A percentile compares a stretch with the other conserved stretches of the same genome.
Conservation (phyloP, 2,329 filamentous ascomycete species). For the Pseudonectria foliicola region DNA sequence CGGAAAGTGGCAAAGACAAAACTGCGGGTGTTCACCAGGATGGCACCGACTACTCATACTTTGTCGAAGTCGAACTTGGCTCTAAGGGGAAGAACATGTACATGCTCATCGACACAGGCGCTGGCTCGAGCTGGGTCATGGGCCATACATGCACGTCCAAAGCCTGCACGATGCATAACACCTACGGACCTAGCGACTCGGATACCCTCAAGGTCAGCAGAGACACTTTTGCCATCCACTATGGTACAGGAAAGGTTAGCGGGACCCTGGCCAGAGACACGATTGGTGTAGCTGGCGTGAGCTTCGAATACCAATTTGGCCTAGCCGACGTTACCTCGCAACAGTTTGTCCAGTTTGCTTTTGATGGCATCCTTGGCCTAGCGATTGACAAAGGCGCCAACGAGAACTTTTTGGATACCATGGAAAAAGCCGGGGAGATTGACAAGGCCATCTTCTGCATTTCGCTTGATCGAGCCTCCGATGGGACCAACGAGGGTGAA, state of each 20-base stretch:
- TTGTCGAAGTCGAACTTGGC: constrained; percentile 50
- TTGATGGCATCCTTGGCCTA: constrained; percentile 81
- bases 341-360: constrained; percentile 71
- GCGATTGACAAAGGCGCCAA: constrained; percentile 54
- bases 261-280: constrained; percentile 62
- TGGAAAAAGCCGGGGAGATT: constrained; percentile 51
- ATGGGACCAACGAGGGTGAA: constrained; percentile 64
- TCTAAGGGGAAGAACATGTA: constrained; percentile 47
- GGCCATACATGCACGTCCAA: constrained; percentile 56
- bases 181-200: constrained; percentile 61
- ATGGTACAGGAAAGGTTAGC: constrained; percentile 69
- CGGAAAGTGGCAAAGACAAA: constrained; percentile 36
- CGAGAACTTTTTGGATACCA: constrained; percentile 59
- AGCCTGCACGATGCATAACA: constrained; percentile 63
- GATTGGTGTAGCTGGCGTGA: constrained; percentile 58
- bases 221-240: constrained; percentile 58
- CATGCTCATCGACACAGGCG: constrained; percentile 60
- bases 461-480: constrained; percentile 58
- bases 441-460: constrained; percentile 62
- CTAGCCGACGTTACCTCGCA: constrained; percentile 63
- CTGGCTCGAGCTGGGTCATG: constrained; percentile 79
- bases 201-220: constrained; percentile 48
- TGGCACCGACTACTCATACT: constrained; percentile 60
- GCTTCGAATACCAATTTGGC: constrained; percentile 61
- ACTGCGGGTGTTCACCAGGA: constrained; percentile 55